phyloP scores from a whole-genome alignment of 208 protist species.

The Leishmania martiniquensis region DNA sequence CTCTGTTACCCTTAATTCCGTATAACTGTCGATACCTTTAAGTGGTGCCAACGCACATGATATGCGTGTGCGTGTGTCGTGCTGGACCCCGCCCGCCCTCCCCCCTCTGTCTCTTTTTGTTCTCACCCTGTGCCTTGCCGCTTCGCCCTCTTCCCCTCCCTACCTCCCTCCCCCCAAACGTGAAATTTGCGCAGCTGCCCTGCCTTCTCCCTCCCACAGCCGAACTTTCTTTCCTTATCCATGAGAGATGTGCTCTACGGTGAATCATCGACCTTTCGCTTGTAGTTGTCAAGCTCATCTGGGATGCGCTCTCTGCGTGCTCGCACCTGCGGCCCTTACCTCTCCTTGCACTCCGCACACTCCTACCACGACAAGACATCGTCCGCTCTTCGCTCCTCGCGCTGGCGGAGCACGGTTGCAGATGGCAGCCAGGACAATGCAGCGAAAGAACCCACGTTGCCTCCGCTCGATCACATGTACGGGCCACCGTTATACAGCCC shows the following conservation, averaged over 20 bases:
- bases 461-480: not conserved
- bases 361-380: not conserved
- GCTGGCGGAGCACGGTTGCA: not conserved
- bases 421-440: not conserved
- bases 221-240: not conserved
- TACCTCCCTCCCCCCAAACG: not conserved
- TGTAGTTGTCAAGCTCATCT: not conserved
- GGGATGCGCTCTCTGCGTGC: conserved; percentile 1
- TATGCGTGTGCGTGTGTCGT: not conserved
- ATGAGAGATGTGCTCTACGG: not conserved
- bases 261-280: not conserved
- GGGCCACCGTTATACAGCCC: not conserved
- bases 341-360: not conserved
- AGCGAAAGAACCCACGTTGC: no score
- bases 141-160: not conserved
- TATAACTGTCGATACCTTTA: not conserved
- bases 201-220: not conserved
- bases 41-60: not conserved
- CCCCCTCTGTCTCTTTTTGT: not conserved
- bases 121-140: not conserved
- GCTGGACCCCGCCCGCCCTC: not conserved
- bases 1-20: not conserved
- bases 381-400: not conserved
- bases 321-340: not conserved
- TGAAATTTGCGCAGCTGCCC: not conserved